Conservation (phyloP, 306 rosid species). For the Malus fusca region DNA sequence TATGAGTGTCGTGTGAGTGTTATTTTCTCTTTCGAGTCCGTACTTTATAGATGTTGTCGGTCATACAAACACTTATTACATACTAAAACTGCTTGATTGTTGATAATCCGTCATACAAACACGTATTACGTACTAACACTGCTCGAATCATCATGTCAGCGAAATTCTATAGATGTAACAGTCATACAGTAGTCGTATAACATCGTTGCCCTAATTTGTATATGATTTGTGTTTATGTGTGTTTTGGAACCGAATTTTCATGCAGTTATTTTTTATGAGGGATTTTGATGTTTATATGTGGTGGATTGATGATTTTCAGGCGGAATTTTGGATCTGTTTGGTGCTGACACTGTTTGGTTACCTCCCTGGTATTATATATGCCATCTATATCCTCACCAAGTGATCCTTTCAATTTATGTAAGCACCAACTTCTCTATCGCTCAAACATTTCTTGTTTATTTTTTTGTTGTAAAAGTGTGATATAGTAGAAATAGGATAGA, state of each 20-base stretch:
- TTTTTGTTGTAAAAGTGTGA: neutral
- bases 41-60: neutral
- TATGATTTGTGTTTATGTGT: no score
- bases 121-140: no score
- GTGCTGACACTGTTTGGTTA: constrained; percentile 58
- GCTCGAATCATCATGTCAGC: no score
- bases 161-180: no score
- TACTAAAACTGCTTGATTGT: neutral
- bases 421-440: constrained; percentile 4
- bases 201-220: no score
- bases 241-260: no score
- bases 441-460: neutral
- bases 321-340: constrained; percentile 82
- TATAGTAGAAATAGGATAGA: no score
- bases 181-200: no score
- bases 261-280: no score
- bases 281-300: neutral
- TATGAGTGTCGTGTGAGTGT: constrained; percentile 47
- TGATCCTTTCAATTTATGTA: constrained; percentile 31
- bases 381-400: constrained; percentile 56
- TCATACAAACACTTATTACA: neutral
- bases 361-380: constrained; percentile 73
- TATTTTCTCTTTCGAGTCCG: neutral
- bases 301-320: constrained; percentile 27
- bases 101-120: no score